Evolutionary conservation across 2,329 filamentous ascomycete genomes (phyloP).

Genomic region (Stagonosporopsis rhizophila): DNA sequence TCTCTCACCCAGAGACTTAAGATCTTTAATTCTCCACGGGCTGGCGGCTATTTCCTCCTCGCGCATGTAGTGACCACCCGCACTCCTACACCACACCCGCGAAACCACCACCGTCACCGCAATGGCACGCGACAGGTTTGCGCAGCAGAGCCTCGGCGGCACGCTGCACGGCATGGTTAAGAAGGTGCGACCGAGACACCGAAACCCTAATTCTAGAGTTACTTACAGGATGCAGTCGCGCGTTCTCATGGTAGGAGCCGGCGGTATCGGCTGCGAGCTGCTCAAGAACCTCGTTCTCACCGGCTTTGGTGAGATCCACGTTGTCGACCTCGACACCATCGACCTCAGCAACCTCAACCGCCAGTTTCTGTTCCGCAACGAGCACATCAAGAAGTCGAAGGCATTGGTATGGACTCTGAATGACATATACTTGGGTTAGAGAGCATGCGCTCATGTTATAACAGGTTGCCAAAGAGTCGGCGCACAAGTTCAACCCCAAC

Average conservation of each 20-base stretch:
- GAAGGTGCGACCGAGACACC: slow-evolving; percentile 55
- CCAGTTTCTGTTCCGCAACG: slow-evolving; percentile 94
- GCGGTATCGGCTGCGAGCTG: slow-evolving; percentile 96
- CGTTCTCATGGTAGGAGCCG: slow-evolving; percentile 92
- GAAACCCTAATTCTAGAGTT: neutral
- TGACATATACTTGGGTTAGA: neutral
- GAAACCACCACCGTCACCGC: slow-evolving; percentile 23
- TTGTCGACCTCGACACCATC: slow-evolving; percentile 97
- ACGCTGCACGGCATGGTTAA: slow-evolving; percentile 72
- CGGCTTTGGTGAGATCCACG: slow-evolving; percentile 90
- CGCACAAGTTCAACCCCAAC: slow-evolving; percentile 86
- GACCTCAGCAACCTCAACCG: slow-evolving; percentile 97
- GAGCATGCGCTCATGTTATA: slow-evolving; percentile 27
- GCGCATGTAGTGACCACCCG: slow-evolving; percentile 29
- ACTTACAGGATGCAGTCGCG: slow-evolving; percentile 67
- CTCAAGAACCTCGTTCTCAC: slow-evolving; percentile 94
- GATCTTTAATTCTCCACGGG: slow-evolving; percentile 16
- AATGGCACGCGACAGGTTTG: slow-evolving; percentile 58
- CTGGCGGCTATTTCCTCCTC: slow-evolving; percentile 12
- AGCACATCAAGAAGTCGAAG: slow-evolving; percentile 98
- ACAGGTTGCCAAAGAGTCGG: slow-evolving; percentile 90
- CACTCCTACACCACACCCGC: slow-evolving; percentile 17
- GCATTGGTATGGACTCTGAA: slow-evolving; percentile 69
- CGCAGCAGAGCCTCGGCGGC: slow-evolving; percentile 67
- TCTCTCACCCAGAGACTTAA: slow-evolving; percentile 24